phyloP scores from a whole-genome alignment of 2,329 filamentous ascomycete species.

The Gnomoniopsis smithogilvyi region DNA sequence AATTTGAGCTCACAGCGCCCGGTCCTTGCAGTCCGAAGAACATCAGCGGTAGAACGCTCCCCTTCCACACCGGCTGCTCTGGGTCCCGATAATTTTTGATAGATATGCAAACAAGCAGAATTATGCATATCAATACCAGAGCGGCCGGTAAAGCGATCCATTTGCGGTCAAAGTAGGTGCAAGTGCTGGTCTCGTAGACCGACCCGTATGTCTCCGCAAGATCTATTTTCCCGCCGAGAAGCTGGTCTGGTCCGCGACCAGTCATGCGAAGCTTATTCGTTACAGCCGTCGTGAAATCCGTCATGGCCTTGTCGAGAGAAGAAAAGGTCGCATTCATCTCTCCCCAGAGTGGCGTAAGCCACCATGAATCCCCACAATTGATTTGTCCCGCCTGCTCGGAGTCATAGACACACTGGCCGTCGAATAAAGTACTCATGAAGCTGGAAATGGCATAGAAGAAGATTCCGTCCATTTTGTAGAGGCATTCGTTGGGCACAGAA shows the following conservation, averaged over 20 bases:
- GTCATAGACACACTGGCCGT: conserved; percentile 15
- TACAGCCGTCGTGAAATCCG: conserved; percentile 12
- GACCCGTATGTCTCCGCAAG: conserved; percentile 3
- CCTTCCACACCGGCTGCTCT: conserved; percentile 20
- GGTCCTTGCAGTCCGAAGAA: conserved; percentile 16
- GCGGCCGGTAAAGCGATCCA: conserved; percentile 18
- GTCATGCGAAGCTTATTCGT: conserved; percentile 18
- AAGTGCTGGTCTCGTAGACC: conserved; percentile 16
- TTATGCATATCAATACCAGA: conserved; percentile 13
- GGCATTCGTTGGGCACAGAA: conserved; percentile 20
- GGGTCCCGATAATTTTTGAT: conserved; percentile 19
- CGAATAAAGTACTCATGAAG: conserved; percentile 16
- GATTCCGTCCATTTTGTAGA: conserved; percentile 20
- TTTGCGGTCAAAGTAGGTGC: conserved; percentile 14
- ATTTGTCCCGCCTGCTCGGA: conserved; percentile 13
- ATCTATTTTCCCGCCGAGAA: background rate
- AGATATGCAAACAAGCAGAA: conserved; percentile 17
- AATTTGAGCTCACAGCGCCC: background rate
- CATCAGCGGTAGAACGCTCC: conserved; percentile 16
- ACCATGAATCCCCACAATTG: conserved; percentile 16
- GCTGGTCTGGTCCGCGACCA: conserved; percentile 5
- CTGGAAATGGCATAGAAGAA: conserved; percentile 15
- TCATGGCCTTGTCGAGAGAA: conserved; percentile 9
- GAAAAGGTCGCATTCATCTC: conserved; percentile 16
- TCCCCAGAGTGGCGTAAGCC: conserved; percentile 16